phyloP scores from a whole-genome alignment of 768 basidiomycete species.

The Chiua virens region DNA sequence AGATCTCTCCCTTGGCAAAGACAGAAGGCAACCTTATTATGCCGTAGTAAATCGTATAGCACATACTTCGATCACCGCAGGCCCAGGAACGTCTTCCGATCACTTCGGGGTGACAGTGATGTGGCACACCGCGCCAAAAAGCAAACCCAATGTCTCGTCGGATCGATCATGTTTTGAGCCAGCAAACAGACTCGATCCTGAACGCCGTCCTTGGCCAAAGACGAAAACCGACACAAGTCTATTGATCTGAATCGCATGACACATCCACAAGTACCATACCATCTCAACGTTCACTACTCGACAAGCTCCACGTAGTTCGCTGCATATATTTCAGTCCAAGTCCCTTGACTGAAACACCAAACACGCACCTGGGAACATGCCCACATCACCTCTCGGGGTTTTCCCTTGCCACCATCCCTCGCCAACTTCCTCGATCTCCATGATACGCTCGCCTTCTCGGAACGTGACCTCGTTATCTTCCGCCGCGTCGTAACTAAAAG shows the following conservation, averaged over 20 bases:
- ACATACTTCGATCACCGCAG: no score
- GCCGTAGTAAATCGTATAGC: no score
- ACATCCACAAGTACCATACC: not conserved
- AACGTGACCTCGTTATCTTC: conserved; percentile 93
- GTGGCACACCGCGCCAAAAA: no score
- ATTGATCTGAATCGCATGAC: no score
- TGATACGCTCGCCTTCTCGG: conserved; percentile 78
- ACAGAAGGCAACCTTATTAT: no score
- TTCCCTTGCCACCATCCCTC: conserved; percentile 92
- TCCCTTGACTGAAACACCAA: not conserved
- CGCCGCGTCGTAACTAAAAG: conserved; percentile 74
- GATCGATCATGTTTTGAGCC: not conserved
- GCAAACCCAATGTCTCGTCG: no score
- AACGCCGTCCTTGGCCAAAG: no score
- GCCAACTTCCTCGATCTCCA: conserved; percentile 72
- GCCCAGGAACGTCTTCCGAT: no score
- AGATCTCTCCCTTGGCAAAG: no score
- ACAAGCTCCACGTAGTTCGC: conserved; percentile 21
- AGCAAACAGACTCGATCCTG: no score
- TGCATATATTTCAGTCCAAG: no score
- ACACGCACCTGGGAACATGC: conserved; percentile 73
- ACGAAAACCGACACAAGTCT: not conserved
- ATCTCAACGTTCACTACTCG: not conserved
- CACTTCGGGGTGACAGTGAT: no score
- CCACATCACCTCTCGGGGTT: conserved; percentile 52